Evolutionary conservation across 1,139 yeast species (phyloP).

Genomic region (Trichomonascaceae sp.): DNA sequence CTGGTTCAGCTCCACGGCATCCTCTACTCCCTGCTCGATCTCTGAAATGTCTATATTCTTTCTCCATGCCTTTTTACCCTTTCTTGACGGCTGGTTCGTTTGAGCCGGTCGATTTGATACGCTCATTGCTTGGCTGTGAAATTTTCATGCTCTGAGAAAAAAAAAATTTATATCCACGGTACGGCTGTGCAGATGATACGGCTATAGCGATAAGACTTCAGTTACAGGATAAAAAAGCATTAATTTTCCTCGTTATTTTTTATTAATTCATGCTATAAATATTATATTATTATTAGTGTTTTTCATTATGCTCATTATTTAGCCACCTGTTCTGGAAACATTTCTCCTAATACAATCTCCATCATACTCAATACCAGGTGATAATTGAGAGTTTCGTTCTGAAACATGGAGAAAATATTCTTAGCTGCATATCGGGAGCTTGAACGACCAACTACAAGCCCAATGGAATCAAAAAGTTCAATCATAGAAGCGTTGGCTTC

Average conservation of each 20-base stretch:
- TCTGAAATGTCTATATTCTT: constrained; percentile 85
- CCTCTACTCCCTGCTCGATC: constrained; percentile 64
- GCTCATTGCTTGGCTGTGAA: not conserved
- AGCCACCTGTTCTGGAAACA: constrained; percentile 31
- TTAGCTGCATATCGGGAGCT: constrained; percentile 60
- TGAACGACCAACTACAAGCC: constrained; percentile 67
- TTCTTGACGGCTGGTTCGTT: constrained; percentile 63
- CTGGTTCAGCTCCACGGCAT: constrained; percentile 59
- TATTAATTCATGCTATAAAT: not conserved
- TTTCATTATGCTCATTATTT: not conserved
- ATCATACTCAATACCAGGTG: constrained; percentile 56
- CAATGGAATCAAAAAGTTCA: constrained; percentile 58
- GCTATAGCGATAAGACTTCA: not conserved
- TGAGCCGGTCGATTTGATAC: constrained; percentile 31
- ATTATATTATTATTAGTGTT: not conserved
- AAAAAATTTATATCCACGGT: not conserved
- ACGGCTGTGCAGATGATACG: not conserved
- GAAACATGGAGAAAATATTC: constrained; percentile 59
- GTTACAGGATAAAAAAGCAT: not conserved
- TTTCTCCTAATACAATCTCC: constrained; percentile 42
- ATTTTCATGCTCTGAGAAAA: not conserved
- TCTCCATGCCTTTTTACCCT: constrained; percentile 95
- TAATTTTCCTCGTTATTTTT: not conserved
- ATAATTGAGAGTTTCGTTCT: constrained; percentile 64
- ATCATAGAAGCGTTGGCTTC: constrained; percentile 57